Evolutionary conservation across 495 filamentous ascomycete genomes (phyloP).

Genomic region (Bombardia bombarda): DNA sequence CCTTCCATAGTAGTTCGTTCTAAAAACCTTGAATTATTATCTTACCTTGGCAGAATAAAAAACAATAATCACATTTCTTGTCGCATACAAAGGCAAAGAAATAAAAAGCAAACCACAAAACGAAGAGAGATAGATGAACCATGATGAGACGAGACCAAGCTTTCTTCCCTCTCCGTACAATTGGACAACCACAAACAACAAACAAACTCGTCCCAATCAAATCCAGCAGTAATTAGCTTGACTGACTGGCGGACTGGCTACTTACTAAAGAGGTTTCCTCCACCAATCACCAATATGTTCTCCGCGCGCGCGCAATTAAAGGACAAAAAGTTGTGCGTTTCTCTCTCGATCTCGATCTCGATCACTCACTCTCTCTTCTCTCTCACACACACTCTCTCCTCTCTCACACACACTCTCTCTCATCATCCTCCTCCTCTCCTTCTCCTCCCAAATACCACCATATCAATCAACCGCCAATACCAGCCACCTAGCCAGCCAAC

Average conservation of each 20-base stretch:
- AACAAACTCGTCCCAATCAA: background rate
- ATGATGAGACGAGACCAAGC: background rate
- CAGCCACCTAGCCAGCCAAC: background rate
- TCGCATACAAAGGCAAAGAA: too few species aligned
- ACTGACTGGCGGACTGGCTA: too few species aligned
- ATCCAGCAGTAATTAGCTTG: background rate
- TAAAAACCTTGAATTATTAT: too few species aligned
- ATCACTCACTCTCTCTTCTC: background rate
- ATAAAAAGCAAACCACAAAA: too few species aligned
- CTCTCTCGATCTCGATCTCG: background rate
- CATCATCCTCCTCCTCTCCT: too few species aligned
- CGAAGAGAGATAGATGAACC: conserved; percentile 5
- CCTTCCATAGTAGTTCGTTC: too few species aligned
- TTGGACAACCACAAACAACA: background rate
- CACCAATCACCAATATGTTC: background rate
- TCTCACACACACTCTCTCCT: background rate
- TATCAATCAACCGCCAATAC: conserved; percentile 2
- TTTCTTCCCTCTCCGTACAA: background rate
- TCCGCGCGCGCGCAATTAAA: background rate
- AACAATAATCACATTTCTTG: too few species aligned
- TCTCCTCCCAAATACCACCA: background rate
- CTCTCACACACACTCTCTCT: background rate
- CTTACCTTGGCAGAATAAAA: too few species aligned
- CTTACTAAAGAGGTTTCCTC: too few species aligned
- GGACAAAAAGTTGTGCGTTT: background rate